A percentile compares a stretch with the other conserved stretches of the same genome.
Conservation (phyloP, 352 stramenopile species). For the Phytophthora multivora region DNA sequence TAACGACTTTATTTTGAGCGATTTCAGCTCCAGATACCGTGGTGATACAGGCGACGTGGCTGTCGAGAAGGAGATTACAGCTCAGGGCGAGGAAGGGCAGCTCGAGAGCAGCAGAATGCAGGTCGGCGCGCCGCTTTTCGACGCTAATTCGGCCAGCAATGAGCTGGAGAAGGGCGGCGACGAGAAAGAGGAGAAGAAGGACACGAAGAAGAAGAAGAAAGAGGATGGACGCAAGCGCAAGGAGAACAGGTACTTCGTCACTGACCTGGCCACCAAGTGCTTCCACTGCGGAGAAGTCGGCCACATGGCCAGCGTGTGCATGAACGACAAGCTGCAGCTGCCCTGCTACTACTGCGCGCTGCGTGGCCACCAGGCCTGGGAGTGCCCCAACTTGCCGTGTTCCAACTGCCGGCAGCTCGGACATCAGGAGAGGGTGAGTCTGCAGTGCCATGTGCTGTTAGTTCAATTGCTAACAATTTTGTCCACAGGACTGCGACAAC, state of each 20-base stretch:
- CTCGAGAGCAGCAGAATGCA: conserved; percentile 30
- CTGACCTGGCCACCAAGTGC: conserved; percentile 83
- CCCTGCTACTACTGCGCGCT: conserved; percentile 85
- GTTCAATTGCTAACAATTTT: no score
- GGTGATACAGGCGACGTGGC: conserved; percentile 50
- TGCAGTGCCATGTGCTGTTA: no score
- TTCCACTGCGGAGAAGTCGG: conserved; percentile 84
- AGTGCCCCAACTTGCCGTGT: conserved; percentile 73
- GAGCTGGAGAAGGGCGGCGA: conserved; percentile 11
- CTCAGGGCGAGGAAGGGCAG: conserved; percentile 34
- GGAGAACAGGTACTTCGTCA: conserved; percentile 84
- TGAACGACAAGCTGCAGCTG: conserved; percentile 71
- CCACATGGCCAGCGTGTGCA: conserved; percentile 77
- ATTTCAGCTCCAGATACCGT: conserved; percentile 78
- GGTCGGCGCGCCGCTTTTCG: conserved; percentile 63
- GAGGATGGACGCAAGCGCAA: conserved; percentile 46
- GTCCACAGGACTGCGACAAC: conserved; percentile 60
- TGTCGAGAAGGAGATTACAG: conserved; percentile 50
- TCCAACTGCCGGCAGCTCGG: conserved; percentile 68
- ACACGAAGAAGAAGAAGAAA: conserved; percentile 34
- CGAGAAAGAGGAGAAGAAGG: conserved; percentile 17
- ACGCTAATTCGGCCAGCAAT: conserved; percentile 5
- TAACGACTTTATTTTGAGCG: conserved; percentile 86
- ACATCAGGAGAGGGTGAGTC: conserved; percentile 59
- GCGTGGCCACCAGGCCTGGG: conserved; percentile 71